Base-by-base conservation (phyloP, 805 yeast genomes). In the Candida boidinii region DNA sequence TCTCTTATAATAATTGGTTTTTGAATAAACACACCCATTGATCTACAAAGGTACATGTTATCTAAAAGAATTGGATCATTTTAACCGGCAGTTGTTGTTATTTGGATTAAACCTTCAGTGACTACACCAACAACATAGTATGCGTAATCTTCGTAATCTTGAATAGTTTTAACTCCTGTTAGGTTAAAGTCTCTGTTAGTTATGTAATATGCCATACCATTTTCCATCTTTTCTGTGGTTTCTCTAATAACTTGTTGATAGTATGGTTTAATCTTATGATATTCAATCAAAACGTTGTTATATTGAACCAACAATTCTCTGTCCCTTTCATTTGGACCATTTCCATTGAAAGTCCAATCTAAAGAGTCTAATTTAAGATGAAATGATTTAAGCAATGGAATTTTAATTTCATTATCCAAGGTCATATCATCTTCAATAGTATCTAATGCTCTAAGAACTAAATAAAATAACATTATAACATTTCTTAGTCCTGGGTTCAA, bases 71-170 rank as follows among this genome's bases (percentile, higher is more conserved):
- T 64, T 1, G 63, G 53, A 36, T 76, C 72, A 25, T 83, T 81
- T 50, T 84, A 86, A 11, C 65, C 54, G 18, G 96, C 94, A 27
- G 76, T 66, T 13, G 82, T 79, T 47, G 86, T 74, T 57, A 92
- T 65, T 41, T 81, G 73, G 10, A 96, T 87, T 45, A 87, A 66
- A 3, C 98, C 98, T 51, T 87, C 96, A 36, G 98, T 98, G 26
- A 92, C 97, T 33, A 92, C 66, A 2, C 98, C 99, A 2, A 98
- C 98, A 38, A 92, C 99, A 51, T 88, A 85, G 60, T 88, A 88
- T 60, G 98, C 92, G 64, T 92, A 92, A 39, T 79, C 65, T 53
- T 92, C 88, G 54, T 82, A 92, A 52, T 87, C 97, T 39, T 70
- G 65, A 28, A 83, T 54, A 1, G 96, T 85, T 30, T 63, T 64